phyloP scores from a whole-genome alignment of 768 basidiomycete species.

The Pleurotus salmoneostramineus region DNA sequence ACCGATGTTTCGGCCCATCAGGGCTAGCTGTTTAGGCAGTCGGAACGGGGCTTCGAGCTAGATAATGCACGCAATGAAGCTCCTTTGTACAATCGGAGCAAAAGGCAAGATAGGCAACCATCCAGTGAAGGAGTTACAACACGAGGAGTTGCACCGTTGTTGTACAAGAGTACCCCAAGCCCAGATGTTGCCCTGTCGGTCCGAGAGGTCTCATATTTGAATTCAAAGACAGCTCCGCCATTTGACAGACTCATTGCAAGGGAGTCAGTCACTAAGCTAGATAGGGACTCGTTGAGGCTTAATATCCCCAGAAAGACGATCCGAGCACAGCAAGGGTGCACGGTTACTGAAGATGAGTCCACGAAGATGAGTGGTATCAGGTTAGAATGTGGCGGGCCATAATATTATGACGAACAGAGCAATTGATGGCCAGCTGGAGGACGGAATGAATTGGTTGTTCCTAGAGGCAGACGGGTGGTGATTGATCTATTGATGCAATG shows the following conservation, averaged over 20 bases:
- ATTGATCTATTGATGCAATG: neutral
- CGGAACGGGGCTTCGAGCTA: no score
- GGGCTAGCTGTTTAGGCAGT: no score
- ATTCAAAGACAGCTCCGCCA: no score
- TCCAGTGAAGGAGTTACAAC: neutral
- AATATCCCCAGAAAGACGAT: neutral
- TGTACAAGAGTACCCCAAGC: neutral
- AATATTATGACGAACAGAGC: neutral
- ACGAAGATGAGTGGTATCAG: no score
- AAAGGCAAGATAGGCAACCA: neutral
- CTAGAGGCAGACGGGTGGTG: neutral
- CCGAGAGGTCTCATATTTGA: no score
- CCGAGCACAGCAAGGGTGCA: slow-evolving; percentile 7
- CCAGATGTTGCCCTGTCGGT: neutral
- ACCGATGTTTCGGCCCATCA: no score
- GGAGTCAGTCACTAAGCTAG: neutral
- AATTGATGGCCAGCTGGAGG: neutral
- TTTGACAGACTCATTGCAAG: neutral
- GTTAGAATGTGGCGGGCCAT: neutral
- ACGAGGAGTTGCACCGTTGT: neutral
- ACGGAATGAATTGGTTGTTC: neutral
- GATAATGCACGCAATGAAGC: no score
- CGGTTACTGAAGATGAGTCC: neutral
- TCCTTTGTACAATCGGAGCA: neutral
- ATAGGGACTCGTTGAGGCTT: neutral